phyloP scores from a whole-genome alignment of 1,284 basidiomycete species.

The Ceratobasidium sp. region DNA sequence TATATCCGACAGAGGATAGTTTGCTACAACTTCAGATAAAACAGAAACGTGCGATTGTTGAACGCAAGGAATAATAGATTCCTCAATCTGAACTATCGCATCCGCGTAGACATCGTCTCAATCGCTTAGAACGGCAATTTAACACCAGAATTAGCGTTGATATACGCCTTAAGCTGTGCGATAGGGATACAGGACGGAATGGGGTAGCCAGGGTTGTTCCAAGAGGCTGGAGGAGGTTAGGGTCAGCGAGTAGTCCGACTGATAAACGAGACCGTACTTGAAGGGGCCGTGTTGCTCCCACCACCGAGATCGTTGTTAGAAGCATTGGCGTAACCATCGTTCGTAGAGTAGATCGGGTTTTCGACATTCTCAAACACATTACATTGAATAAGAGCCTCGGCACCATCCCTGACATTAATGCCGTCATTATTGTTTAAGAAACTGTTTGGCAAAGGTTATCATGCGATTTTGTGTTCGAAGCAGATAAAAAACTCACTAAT shows the following conservation, averaged over 20 bases:
- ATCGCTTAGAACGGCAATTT: not conserved
- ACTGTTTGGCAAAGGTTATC: not conserved
- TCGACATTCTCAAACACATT: constrained; percentile 57
- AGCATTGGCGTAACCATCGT: not conserved
- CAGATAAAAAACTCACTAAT: not conserved
- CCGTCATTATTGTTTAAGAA: constrained; percentile 18
- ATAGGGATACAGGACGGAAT: not conserved
- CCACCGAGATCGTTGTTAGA: not conserved
- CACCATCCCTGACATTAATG: not conserved
- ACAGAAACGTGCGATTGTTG: no score
- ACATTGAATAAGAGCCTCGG: constrained; percentile 57
- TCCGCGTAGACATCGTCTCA: not conserved
- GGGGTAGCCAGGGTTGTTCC: not conserved
- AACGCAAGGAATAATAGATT: no score
- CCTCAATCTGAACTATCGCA: no score
- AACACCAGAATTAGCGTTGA: not conserved
- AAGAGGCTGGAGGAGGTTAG: not conserved
- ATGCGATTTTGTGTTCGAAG: no score
- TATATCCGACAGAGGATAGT: no score
- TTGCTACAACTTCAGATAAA: no score
- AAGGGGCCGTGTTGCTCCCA: constrained; percentile 3
- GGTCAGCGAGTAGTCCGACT: not conserved
- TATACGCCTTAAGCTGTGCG: not conserved
- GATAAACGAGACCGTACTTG: not conserved
- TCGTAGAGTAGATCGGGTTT: constrained; percentile 2